Evolutionary conservation across 2,329 filamentous ascomycete species (phyloP).

Genomic region (Talaromyces funiculosus): DNA sequence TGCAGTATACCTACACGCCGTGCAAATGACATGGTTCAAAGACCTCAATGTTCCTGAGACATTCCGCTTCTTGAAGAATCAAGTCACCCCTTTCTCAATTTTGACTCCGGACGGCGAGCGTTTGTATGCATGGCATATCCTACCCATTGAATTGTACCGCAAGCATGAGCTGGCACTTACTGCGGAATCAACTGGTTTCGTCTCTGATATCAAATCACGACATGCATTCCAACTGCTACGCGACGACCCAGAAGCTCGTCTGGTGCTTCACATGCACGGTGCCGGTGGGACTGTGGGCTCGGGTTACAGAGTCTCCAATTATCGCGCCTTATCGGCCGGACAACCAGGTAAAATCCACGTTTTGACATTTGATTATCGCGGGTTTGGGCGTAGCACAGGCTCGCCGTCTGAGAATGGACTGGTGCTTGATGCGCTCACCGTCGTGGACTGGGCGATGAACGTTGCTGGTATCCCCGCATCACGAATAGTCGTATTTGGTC

Average conservation of each 20-base stretch:
- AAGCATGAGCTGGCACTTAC: constrained; percentile 61
- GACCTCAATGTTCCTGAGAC: constrained; percentile 69
- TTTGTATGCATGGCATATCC: constrained; percentile 83
- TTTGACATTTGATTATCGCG: constrained; percentile 55
- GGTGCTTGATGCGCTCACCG: constrained; percentile 48
- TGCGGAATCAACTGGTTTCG: constrained; percentile 47
- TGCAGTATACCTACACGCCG: constrained; percentile 74
- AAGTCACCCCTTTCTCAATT: constrained; percentile 76
- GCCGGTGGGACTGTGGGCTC: constrained; percentile 53
- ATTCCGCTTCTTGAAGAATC: constrained; percentile 86
- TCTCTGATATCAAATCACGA: constrained; percentile 43
- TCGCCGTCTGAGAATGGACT: constrained; percentile 52
- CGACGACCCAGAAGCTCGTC: constrained; percentile 45
- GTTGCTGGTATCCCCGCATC: constrained; percentile 49
- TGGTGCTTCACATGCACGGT: constrained; percentile 52
- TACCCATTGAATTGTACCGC: constrained; percentile 71
- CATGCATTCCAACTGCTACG: constrained; percentile 47
- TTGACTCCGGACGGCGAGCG: constrained; percentile 67
- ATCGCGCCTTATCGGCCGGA: constrained; percentile 50
- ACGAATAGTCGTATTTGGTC: constrained; percentile 54
- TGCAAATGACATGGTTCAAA: constrained; percentile 66
- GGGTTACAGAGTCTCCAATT: constrained; percentile 44
- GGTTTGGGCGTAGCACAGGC: constrained; percentile 53
- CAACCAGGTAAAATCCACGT: constrained; percentile 49
- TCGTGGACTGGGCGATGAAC: constrained; percentile 51